These are phyloP conservation scores for Letharia columbiana DNA, from an alignment of 495 filamentous ascomycete genomes.

Conservation along the genomic window DNA sequence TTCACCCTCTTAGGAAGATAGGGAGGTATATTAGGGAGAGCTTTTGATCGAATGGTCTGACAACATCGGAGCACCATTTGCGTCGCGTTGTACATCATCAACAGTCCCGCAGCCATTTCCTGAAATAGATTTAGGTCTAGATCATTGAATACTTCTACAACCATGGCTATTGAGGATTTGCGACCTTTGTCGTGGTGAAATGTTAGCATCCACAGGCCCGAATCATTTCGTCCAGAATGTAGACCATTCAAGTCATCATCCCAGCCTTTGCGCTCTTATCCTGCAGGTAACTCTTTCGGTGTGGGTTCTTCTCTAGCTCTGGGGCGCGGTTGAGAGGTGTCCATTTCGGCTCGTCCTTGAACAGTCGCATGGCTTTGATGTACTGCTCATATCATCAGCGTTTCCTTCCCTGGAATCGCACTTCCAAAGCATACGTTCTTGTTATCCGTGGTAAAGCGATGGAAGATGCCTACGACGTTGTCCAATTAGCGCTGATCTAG, in stretches of 20 bases:
- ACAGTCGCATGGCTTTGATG: slow-evolving; percentile 90
- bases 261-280: slow-evolving; percentile 17
- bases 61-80: not conserved
- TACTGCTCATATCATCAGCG: slow-evolving; percentile 50
- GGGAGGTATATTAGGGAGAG: not conserved
- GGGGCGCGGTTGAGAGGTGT: slow-evolving; percentile 77
- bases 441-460: slow-evolving; percentile 90
- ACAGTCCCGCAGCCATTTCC: not conserved
- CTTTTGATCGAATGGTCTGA: not conserved
- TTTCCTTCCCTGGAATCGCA: not conserved
- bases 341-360: slow-evolving; percentile 99
- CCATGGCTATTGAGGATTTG: not conserved
- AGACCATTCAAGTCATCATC: slow-evolving; percentile 21
- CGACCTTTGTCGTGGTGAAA: not conserved
- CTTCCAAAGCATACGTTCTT: slow-evolving; percentile 59
- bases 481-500: not conserved
- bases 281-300: slow-evolving; percentile 45
- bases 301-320: slow-evolving; percentile 70
- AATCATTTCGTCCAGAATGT: not conserved
- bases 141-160: not conserved
- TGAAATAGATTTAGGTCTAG: not conserved
- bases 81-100: slow-evolving; percentile 4
- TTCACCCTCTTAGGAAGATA: not conserved
- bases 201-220: not conserved
- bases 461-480: slow-evolving; percentile 55